Conservation (phyloP, 1,284 basidiomycete genomes). For the Apiotrichum domesticum region DNA sequence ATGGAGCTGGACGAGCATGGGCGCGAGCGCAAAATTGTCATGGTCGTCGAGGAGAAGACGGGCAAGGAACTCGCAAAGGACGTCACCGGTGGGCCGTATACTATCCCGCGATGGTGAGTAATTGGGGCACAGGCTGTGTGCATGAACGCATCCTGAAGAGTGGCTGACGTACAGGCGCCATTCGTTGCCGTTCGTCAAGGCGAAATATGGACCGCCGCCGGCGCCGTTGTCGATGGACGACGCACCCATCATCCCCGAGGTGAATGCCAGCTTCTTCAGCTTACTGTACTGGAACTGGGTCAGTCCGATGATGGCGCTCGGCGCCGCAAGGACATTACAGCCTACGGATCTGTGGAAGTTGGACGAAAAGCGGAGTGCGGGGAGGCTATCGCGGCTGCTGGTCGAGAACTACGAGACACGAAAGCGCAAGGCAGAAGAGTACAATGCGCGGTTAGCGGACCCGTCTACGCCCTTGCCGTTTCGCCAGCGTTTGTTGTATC, state of each 20-base stretch:
- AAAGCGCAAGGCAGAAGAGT: slow-evolving; percentile 57
- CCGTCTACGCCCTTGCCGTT: slow-evolving; percentile 32
- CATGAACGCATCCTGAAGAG: too few relatives aligned
- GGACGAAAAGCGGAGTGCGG: slow-evolving; percentile 53
- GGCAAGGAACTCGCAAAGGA: slow-evolving; percentile 37
- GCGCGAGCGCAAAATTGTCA: slow-evolving; percentile 32
- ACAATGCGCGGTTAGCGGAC: slow-evolving; percentile 59
- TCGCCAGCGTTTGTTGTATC: slow-evolving; percentile 24
- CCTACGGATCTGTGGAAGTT: slow-evolving; percentile 79
- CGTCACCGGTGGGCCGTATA: slow-evolving; percentile 38
- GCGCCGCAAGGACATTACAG: slow-evolving; percentile 65
- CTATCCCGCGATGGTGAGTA: slow-evolving; percentile 39
- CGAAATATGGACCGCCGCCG: slow-evolving; percentile 48
- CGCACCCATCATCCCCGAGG: slow-evolving; percentile 53
- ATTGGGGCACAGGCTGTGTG: too few relatives aligned
- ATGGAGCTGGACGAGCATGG: slow-evolving; percentile 23
- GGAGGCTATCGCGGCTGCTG: slow-evolving; percentile 60
- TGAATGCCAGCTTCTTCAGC: slow-evolving; percentile 52
- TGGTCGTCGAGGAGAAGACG: slow-evolving; percentile 37
- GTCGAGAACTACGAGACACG: slow-evolving; percentile 61
- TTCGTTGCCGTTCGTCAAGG: slow-evolving; percentile 43
- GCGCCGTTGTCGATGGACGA: slow-evolving; percentile 55
- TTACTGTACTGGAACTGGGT: slow-evolving; percentile 66
- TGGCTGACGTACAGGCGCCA: slow-evolving; percentile 35
- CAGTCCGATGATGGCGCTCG: slow-evolving; percentile 58